A percentile compares a stretch with the other conserved stretches of the same genome.
Conservation (phyloP, 768 basidiomycete genomes). For the Lentinula boryana region DNA sequence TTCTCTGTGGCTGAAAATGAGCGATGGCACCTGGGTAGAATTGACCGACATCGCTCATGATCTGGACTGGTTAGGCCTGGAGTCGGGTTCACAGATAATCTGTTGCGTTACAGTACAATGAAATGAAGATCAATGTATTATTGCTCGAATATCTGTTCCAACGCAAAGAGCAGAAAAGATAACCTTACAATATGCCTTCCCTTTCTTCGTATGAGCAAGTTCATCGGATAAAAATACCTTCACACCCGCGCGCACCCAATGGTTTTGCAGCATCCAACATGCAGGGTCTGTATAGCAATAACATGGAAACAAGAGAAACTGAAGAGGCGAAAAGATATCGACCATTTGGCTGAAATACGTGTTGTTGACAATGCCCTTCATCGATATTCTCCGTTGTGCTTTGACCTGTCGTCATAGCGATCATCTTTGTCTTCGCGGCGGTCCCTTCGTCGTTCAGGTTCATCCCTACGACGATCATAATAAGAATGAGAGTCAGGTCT, state of each 20-base stretch:
- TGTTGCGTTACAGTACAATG: conserved; percentile 17
- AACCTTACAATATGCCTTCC: background rate
- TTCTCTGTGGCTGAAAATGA: conserved; percentile 52
- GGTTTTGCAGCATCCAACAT: background rate
- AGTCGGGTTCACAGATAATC: conserved; percentile 33
- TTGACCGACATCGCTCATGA: conserved; percentile 47
- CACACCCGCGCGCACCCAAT: background rate
- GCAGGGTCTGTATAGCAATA: conserved; percentile 20
- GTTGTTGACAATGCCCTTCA: conserved; percentile 34
- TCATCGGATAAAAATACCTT: background rate
- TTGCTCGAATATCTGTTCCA: background rate
- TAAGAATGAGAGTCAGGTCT: conserved; percentile 79
- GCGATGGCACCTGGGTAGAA: conserved; percentile 37
- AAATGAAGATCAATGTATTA: background rate
- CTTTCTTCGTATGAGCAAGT: background rate
- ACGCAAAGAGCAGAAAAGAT: background rate
- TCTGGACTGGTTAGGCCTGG: conserved; percentile 70
- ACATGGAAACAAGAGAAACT: conserved; percentile 37
- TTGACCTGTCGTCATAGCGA: conserved; percentile 72
- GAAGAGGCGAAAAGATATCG: conserved; percentile 6
- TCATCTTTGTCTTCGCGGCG: conserved; percentile 84
- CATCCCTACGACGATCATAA: conserved; percentile 86
- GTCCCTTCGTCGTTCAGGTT: conserved; percentile 61
- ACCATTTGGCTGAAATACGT: background rate
- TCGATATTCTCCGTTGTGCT: conserved; percentile 80